Evolutionary conservation across 73 alveolate genomes (phyloP).

Genomic region (Paramecium pentaurelia): DNA sequence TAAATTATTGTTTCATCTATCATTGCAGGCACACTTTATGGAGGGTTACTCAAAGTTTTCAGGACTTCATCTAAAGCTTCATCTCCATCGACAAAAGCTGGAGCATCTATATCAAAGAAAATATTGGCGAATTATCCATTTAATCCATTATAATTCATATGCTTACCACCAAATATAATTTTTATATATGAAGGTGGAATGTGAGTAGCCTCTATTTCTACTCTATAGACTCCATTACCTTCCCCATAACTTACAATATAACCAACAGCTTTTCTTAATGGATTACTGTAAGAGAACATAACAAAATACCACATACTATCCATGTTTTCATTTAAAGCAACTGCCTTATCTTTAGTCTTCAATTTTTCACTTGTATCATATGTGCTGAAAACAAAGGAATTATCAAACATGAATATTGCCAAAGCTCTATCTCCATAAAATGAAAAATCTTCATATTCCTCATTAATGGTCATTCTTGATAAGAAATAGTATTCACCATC

Average conservation of each 20-base stretch:
- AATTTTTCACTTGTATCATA: not conserved
- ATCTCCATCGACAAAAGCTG: slow-evolving; percentile 23
- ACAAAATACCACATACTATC: slow-evolving; percentile 45
- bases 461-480: slow-evolving; percentile 28
- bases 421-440: slow-evolving; percentile 38
- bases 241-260: slow-evolving; percentile 23
- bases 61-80: not conserved
- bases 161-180: slow-evolving; percentile 9
- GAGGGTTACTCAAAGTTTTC: not conserved
- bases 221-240: not conserved
- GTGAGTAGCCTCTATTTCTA: not conserved
- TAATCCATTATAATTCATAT: not conserved
- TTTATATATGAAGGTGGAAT: slow-evolving; percentile 16
- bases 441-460: slow-evolving; percentile 25
- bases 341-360: not conserved
- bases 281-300: slow-evolving; percentile 13
- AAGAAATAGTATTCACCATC: not conserved
- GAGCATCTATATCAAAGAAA: slow-evolving; percentile 31
- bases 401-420: slow-evolving; percentile 4
- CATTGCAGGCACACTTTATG: not conserved
- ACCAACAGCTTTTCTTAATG: slow-evolving; percentile 15
- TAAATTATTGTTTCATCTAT: not conserved
- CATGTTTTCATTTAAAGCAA: not conserved
- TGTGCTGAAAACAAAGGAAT: slow-evolving; percentile 18
- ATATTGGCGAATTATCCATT: slow-evolving; percentile 43